Evolutionary conservation across 306 rosid genomes (phyloP).

Genomic region (Abrus pulchellus): DNA sequence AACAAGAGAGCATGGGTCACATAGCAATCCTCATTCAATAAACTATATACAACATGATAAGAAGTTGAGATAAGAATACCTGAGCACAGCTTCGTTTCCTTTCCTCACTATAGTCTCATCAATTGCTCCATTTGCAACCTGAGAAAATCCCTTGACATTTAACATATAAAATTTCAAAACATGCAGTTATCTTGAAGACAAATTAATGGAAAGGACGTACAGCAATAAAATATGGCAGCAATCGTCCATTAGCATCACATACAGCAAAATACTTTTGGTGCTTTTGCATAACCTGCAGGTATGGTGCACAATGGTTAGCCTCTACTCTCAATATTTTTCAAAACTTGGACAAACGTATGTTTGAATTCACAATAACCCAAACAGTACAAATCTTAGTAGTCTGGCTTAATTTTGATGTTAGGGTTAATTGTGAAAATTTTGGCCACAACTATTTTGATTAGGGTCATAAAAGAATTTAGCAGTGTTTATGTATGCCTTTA

Average conservation of each 20-base stretch:
- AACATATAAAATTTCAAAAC: conserved; percentile 35
- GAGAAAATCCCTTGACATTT: conserved; percentile 38
- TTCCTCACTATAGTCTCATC: conserved; percentile 74
- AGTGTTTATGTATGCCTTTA: neutral
- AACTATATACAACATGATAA: conserved; percentile 25
- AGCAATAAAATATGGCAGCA: conserved; percentile 90
- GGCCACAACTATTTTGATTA: neutral
- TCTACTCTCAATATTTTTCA: conserved; percentile 34
- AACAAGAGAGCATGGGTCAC: neutral
- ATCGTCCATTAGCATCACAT: conserved; percentile 64
- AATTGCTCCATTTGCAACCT: conserved; percentile 94
- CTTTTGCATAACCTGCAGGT: conserved; percentile 94
- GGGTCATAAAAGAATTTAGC: conserved; percentile 13
- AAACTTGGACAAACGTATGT: conserved; percentile 17
- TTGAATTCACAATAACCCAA: conserved; percentile 24
- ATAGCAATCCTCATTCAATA: conserved; percentile 14
- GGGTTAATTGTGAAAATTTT: neutral
- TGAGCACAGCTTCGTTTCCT: conserved; percentile 97
- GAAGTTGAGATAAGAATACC: conserved; percentile 57
- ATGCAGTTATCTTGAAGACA: conserved; percentile 13
- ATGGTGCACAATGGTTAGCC: conserved; percentile 35
- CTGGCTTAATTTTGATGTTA: conserved; percentile 19
- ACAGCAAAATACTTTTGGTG: conserved; percentile 93
- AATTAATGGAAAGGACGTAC: conserved; percentile 62
- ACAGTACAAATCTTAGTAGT: neutral